Evolutionary conservation across 768 basidiomycete species (phyloP).

Genomic region (Antrodiella citrinella): DNA sequence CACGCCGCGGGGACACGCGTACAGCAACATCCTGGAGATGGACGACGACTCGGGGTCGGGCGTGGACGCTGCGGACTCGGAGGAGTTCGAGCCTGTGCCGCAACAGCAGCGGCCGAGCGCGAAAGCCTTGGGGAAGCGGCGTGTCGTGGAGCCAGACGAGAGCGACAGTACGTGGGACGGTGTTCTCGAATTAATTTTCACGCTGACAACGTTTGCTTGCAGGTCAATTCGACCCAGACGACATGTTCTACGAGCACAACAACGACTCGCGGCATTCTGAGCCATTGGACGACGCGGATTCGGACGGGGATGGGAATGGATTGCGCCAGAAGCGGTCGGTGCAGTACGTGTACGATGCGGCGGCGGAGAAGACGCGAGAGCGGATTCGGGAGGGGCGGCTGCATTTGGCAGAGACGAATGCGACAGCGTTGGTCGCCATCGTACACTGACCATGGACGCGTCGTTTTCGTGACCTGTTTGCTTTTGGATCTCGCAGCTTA

Average conservation of each 20-base stretch:
- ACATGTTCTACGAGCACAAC: slow-evolving; percentile 41
- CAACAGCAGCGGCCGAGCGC: slow-evolving; percentile 59
- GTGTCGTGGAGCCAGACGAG: slow-evolving; percentile 45
- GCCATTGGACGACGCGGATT: slow-evolving; percentile 28
- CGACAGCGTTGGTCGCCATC: slow-evolving; percentile 13
- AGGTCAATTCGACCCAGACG: slow-evolving; percentile 50
- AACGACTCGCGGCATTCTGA: slow-evolving; percentile 18
- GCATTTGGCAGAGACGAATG: slow-evolving; percentile 17
- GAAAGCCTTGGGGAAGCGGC: slow-evolving; percentile 84
- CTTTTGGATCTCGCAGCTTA: background rate
- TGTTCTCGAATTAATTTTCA: background rate
- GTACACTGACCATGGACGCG: background rate
- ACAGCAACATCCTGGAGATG: background rate
- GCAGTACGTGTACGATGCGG: slow-evolving; percentile 88
- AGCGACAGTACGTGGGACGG: slow-evolving; percentile 34
- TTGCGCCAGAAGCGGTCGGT: slow-evolving; percentile 32
- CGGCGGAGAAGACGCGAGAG: slow-evolving; percentile 69
- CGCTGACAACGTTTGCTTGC: slow-evolving; percentile 3
- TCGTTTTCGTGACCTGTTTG: background rate
- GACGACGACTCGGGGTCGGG: slow-evolving; percentile 17
- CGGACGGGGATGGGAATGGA: slow-evolving; percentile 37
- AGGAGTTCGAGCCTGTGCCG: slow-evolving; percentile 17
- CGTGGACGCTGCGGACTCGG: slow-evolving; percentile 12
- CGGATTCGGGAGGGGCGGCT: slow-evolving; percentile 38
- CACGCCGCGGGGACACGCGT: background rate